A percentile compares a stretch with the other conserved stretches of the same genome.
These are phyloP conservation scores for Fraxinus dipetala DNA, from an alignment of 305 asterid species.

Conservation along the genomic window DNA sequence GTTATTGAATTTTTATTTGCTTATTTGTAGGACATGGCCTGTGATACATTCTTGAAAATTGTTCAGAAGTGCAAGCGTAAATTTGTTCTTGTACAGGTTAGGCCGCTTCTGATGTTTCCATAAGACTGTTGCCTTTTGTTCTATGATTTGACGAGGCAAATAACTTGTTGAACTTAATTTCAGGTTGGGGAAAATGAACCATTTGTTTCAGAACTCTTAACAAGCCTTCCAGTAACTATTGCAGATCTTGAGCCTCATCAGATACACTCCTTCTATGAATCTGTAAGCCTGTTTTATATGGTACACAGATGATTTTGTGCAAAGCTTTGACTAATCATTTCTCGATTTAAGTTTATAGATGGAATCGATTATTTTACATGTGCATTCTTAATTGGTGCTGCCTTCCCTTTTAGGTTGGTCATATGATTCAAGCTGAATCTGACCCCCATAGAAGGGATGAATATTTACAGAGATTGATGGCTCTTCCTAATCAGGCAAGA, in stretches of 20 bases:
- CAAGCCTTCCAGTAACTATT: slow-evolving; percentile 76
- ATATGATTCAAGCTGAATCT: slow-evolving; percentile 93
- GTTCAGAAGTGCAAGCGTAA: slow-evolving; percentile 99
- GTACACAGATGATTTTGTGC: background rate
- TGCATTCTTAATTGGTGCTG: slow-evolving; percentile 12
- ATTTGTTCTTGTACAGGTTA: slow-evolving; percentile 85
- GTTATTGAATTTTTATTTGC: slow-evolving; percentile 16
- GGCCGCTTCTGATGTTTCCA: background rate
- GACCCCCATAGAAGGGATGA: slow-evolving; percentile 88
- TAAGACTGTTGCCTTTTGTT: background rate
- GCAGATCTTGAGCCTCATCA: slow-evolving; percentile 95
- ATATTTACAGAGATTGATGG: slow-evolving; percentile 87
- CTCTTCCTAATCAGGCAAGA: slow-evolving; percentile 85
- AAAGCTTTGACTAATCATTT: background rate
- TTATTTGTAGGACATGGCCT: slow-evolving; percentile 83
- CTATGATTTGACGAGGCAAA: background rate
- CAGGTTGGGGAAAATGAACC: slow-evolving; percentile 98
- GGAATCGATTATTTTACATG: background rate
- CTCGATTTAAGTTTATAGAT: background rate
- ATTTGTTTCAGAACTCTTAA: slow-evolving; percentile 88
- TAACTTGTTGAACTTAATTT: slow-evolving; percentile 23
- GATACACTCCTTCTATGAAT: slow-evolving; percentile 94
- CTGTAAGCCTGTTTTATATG: slow-evolving; percentile 52
- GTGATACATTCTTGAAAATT: slow-evolving; percentile 95
- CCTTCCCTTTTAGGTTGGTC: slow-evolving; percentile 61